Percentiles rank a stretch among this genome's conserved stretches.
Evolutionary conservation across 1,284 basidiomycete genomes (phyloP).

Genomic region (Boletellus deceptivus): DNA sequence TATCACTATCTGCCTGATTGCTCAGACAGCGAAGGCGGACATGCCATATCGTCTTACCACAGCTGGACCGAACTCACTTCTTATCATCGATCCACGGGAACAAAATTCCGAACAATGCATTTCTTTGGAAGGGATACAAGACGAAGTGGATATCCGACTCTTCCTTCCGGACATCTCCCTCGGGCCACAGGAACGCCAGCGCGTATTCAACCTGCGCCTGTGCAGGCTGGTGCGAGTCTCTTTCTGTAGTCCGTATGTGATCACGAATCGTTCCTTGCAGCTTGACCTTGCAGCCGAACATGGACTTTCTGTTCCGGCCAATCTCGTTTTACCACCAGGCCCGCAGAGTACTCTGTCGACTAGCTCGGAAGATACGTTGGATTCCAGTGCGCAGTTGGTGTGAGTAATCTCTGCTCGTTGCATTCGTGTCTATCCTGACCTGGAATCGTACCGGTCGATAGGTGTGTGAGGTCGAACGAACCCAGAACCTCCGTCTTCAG

Average conservation of each 20-base stretch:
- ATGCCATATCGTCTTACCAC: too few relatives aligned
- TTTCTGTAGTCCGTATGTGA: not conserved
- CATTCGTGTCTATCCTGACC: too few relatives aligned
- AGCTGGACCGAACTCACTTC: too few relatives aligned
- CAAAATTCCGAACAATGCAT: too few relatives aligned
- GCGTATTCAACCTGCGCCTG: not conserved
- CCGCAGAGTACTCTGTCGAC: too few relatives aligned
- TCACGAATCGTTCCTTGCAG: not conserved
- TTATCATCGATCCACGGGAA: too few relatives aligned
- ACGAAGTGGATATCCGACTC: not conserved
- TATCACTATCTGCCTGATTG: too few relatives aligned
- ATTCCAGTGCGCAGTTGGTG: too few relatives aligned
- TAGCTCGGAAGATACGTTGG: not conserved
- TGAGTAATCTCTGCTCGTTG: too few relatives aligned
- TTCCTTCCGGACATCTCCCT: not conserved
- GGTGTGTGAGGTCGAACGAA: not conserved
- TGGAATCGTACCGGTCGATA: too few relatives aligned
- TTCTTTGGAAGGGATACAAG: too few relatives aligned
- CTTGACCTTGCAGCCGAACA: not conserved
- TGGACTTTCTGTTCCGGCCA: not conserved
- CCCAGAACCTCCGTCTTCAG: conserved; percentile 1
- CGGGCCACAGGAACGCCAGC: not conserved
- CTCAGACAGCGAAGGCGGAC: too few relatives aligned
- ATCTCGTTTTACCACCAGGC: not conserved
- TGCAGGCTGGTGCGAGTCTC: not conserved